phyloP scores from a whole-genome alignment of 345 rosid genomes.

The Trapa incisa region DNA sequence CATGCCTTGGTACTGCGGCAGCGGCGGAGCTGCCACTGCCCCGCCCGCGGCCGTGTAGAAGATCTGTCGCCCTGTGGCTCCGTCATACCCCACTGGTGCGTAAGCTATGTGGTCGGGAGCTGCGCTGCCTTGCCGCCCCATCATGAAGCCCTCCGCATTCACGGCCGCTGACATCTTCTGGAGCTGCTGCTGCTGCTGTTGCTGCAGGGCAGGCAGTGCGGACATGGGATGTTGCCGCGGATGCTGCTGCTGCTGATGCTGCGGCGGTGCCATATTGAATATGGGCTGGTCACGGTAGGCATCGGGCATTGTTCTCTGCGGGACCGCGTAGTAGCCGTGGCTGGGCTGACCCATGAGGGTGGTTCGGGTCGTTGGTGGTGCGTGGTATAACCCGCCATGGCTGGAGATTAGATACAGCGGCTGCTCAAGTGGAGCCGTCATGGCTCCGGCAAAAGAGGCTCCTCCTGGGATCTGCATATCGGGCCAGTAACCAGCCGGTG shows the following conservation, averaged over 20 bases:
- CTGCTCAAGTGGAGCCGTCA: conserved; percentile 34
- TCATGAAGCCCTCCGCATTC: conserved; percentile 13
- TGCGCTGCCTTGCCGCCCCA: conserved; percentile 24
- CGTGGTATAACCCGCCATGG: conserved; percentile 29
- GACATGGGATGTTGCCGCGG: too few relatives aligned
- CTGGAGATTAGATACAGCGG: conserved; percentile 48
- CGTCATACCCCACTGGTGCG: conserved; percentile 48
- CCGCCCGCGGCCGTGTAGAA: conserved; percentile 50
- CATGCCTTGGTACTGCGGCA: conserved; percentile 44
- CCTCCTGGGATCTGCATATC: conserved; percentile 41
- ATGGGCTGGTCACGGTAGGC: conserved; percentile 59
- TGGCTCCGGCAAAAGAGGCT: conserved; percentile 33
- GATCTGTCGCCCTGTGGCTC: conserved; percentile 51
- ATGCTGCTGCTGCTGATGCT: not conserved
- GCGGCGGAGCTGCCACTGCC: conserved; percentile 22
- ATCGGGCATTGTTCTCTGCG: conserved; percentile 52
- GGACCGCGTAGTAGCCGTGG: conserved; percentile 50
- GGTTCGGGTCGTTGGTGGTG: conserved; percentile 35
- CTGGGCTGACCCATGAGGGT: conserved; percentile 32
- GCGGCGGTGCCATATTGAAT: conserved; percentile 38
- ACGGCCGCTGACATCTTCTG: not conserved
- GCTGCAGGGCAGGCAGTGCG: not conserved
- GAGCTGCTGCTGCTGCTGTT: conserved; percentile 2
- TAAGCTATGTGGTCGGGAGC: conserved; percentile 35
- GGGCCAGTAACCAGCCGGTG: conserved; percentile 40